Evolutionary conservation across 176 grass and related monocot genomes (phyloP).

Genomic region (Puccinellia tenuiflora): DNA sequence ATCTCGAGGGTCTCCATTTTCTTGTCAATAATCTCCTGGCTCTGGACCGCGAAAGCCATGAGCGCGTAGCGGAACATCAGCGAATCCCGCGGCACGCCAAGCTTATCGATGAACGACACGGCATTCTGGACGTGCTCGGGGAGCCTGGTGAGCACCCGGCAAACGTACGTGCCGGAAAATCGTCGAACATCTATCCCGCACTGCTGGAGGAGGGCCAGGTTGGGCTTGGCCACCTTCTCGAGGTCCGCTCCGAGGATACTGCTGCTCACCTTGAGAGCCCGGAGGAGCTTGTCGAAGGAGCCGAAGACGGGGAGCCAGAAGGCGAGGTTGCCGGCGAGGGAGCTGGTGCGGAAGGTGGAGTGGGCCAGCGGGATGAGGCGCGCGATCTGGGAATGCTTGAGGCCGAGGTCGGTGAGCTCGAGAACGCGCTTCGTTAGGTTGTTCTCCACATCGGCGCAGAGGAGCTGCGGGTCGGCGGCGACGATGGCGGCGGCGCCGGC

Average conservation of each 20-base stretch:
- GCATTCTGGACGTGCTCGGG: not conserved
- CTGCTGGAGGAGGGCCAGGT: not conserved
- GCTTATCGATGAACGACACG: not conserved
- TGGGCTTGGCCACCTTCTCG: not conserved
- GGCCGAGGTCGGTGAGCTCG: not conserved
- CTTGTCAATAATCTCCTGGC: not conserved
- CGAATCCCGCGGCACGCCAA: not conserved
- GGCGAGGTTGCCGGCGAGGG: not conserved
- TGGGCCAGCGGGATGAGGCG: not conserved
- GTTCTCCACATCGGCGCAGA: not conserved
- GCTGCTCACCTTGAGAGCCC: not conserved
- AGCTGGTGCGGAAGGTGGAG: not conserved
- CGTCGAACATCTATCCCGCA: not conserved
- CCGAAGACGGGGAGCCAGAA: slow-evolving; percentile 1
- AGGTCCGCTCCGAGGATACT: not conserved
- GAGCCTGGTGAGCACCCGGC: not conserved
- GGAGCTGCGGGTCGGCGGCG: not conserved
- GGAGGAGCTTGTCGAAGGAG: not conserved
- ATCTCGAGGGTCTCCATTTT: not conserved
- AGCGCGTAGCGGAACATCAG: not conserved
- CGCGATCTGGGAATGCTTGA: not conserved
- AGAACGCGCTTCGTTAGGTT: not conserved
- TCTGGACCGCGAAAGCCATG: not conserved
- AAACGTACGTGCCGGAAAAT: not conserved
- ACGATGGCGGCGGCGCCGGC: not conserved